Evolutionary conservation across 106 monocot genomes (phyloP), one percentile per base, ranked within the genome.

Genomic region (Acorus gramineus): DNA sequence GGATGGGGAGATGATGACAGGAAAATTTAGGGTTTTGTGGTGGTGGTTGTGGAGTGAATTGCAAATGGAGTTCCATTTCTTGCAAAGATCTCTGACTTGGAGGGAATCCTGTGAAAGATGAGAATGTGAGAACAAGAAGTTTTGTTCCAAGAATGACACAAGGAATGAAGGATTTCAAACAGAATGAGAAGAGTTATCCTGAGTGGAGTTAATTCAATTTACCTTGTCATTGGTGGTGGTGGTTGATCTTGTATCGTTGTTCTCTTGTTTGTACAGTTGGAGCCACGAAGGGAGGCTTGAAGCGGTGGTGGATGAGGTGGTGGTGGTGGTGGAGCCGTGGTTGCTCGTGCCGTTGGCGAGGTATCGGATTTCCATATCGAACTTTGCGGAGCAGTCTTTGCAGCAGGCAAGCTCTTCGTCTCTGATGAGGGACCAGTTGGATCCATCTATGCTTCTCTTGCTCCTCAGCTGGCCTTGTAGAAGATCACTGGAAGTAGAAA

Each of bases 211-310:
- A 68, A 49, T 55, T 48, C 7, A 8, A 5, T 42, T 50, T 73
- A 82, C 77, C 73, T 79, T 60, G 60, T 80, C 64, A 55, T 55
- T 69, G 8, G 11, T 68, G 53, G 42, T 52, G 63, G 70, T 28
- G 28, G 28, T 28, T 28, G 28, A 28, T 28, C 28, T 28, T 28
- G 28, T 47, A 61, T 61, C 57, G 45, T 46, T 71, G 61, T 57
- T 77, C 28, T 77, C 77, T 50, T 82, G 82, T 54, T 84, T 75
- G 43, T 75, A 80, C 13, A 28, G 28, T 28, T 28, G 28, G 28
- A 87, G 92, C 92, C 92, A 93, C 12, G 87, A 64, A 72, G 92
- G 85, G 6, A 85, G 75, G 51, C 46, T 81, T 8, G 76, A 82
- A 28, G 28, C 28, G 28, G 28, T 28, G 28, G 28, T 28, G 28